Conservation (phyloP, 2,329 filamentous ascomycete species). For the Helminthosporium solani region DNA sequence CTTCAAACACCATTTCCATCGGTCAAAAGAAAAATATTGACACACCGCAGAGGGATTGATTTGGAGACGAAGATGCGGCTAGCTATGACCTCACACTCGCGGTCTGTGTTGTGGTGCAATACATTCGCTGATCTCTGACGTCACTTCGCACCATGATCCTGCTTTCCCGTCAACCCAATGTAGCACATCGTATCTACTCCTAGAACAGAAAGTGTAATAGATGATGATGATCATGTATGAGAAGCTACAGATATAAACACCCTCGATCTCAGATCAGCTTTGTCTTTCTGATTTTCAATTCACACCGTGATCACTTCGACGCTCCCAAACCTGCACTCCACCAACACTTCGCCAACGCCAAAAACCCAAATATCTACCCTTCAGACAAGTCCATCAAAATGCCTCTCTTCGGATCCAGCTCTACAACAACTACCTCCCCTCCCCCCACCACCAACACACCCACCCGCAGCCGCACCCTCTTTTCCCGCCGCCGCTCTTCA, state of each 20-base stretch:
- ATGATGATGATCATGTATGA: no score
- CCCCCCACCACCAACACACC: constrained; percentile 24
- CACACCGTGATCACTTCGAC: no score
- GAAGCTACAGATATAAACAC: no score
- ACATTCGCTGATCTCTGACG: constrained; percentile 17
- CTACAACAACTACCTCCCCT: constrained; percentile 17
- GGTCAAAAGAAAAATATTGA: neutral
- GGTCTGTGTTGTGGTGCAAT: no score
- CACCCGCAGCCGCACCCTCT: constrained; percentile 33
- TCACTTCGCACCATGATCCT: constrained; percentile 15
- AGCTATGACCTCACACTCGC: constrained; percentile 17
- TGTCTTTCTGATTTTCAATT: no score
- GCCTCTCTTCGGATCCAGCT: constrained; percentile 37
- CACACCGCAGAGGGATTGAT: neutral
- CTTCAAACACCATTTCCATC: neutral
- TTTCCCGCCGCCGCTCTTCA: constrained; percentile 40
- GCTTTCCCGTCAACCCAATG: neutral
- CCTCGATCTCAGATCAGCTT: no score
- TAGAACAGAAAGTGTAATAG: no score
- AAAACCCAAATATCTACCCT: constrained; percentile 3
- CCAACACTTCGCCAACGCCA: neutral
- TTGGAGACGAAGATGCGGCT: neutral
- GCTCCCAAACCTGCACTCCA: neutral
- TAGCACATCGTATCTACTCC: no score
- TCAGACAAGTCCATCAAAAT: constrained; percentile 31